Percentiles rank a stretch among this genome's conserved stretches.
phyloP scores from a whole-genome alignment of 1,139 yeast species.

The Zygosaccharomyces sapae region DNA sequence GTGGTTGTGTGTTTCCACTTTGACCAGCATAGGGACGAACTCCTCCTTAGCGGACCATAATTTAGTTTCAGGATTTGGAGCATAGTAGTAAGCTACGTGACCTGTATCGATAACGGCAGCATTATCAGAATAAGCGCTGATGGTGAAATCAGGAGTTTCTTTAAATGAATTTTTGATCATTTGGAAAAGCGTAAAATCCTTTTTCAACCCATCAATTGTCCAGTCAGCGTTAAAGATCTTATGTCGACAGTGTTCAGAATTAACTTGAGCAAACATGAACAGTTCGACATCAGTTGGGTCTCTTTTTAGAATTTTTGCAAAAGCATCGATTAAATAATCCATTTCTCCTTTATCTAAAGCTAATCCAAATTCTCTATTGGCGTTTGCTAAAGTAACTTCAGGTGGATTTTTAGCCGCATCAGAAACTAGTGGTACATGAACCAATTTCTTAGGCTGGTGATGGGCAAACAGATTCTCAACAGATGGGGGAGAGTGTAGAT shows the following conservation, averaged over 20 bases:
- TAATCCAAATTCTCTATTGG: slow-evolving; percentile 81
- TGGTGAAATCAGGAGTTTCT: slow-evolving; percentile 73
- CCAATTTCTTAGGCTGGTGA: slow-evolving; percentile 82
- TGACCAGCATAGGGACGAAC: slow-evolving; percentile 80
- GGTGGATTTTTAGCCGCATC: slow-evolving; percentile 38
- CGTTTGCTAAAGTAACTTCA: slow-evolving; percentile 59
- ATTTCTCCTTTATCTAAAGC: slow-evolving; percentile 94
- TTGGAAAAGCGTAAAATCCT: slow-evolving; percentile 74
- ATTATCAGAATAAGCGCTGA: slow-evolving; percentile 94
- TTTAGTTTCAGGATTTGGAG: slow-evolving; percentile 71
- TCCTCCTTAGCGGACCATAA: slow-evolving; percentile 75
- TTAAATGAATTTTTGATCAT: slow-evolving; percentile 95
- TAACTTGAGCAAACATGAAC: slow-evolving; percentile 99
- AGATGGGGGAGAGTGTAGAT: slow-evolving; percentile 55
- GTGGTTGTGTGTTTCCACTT: slow-evolving; percentile 98
- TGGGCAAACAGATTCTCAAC: slow-evolving; percentile 70
- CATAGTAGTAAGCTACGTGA: slow-evolving; percentile 63
- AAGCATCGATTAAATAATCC: slow-evolving; percentile 78
- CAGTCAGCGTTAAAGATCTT: slow-evolving; percentile 98
- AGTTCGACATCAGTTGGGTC: slow-evolving; percentile 97
- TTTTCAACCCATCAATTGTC: slow-evolving; percentile 83
- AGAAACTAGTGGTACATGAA: slow-evolving; percentile 55
- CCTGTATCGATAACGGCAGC: slow-evolving; percentile 95
- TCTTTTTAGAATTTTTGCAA: slow-evolving; percentile 67
- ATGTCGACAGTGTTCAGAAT: slow-evolving; percentile 99